These are phyloP conservation scores for Eucalyptus marginata DNA, from an alignment of 345 rosid species.

Conservation along the genomic window DNA sequence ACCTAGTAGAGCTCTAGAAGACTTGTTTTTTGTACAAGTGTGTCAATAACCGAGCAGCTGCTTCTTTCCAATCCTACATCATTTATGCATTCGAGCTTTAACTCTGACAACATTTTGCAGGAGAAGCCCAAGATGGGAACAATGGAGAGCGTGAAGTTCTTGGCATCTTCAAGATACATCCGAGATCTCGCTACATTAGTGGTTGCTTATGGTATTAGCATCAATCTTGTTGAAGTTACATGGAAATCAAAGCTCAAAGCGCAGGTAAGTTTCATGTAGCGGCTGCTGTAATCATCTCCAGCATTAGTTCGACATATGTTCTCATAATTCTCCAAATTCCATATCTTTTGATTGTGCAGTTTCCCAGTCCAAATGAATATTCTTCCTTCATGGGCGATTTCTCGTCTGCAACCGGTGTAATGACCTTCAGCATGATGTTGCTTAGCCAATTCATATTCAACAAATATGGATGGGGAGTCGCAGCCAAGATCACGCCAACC, in stretches of 20 bases:
- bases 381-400: conserved; percentile 99
- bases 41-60: not conserved
- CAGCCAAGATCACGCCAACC: conserved; percentile 86
- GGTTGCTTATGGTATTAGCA: conserved; percentile 97
- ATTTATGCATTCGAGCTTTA: not conserved
- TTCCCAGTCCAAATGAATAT: conserved; percentile 95
- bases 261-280: conserved; percentile 44
- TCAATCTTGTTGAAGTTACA: conserved; percentile 95
- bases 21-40: not conserved
- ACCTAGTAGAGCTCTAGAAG: not conserved
- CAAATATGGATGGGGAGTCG: conserved; percentile 95
- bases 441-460: conserved; percentile 76
- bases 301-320: not conserved
- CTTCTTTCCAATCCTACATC: not conserved
- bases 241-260: conserved; percentile 99
- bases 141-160: conserved; percentile 95
- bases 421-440: conserved; percentile 92
- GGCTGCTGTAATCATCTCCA: not conserved
- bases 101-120: conserved; percentile 14
- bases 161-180: conserved; percentile 79
- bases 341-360: conserved; percentile 21
- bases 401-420: conserved; percentile 86
- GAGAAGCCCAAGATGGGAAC: conserved; percentile 88
- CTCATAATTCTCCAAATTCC: not conserved
- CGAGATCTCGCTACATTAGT: conserved; percentile 95